Conservation (phyloP, 1,139 yeast genomes). For the Taphrina betulina region DNA sequence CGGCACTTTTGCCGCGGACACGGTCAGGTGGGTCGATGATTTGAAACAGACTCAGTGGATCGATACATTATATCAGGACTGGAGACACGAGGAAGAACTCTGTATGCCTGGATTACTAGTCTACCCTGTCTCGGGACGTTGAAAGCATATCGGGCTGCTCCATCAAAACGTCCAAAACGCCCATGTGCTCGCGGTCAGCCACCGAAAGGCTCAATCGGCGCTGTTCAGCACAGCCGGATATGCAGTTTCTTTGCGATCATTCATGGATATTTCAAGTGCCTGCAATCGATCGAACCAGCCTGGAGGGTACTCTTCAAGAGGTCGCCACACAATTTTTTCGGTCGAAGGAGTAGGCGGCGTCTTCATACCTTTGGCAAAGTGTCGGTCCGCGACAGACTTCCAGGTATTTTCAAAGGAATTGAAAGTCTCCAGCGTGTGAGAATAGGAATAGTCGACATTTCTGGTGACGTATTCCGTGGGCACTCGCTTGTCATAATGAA, state of each 20-base stretch:
- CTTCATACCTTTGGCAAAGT: conserved; percentile 9
- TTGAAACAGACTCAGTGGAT: conserved; percentile 5
- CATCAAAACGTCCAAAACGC: too few relatives aligned
- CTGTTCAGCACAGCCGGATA: too few relatives aligned
- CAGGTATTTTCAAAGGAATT: conserved; percentile 11
- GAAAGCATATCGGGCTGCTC: too few relatives aligned
- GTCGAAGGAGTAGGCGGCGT: neutral
- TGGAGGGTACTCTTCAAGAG: conserved; percentile 3
- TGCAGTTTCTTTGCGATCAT: too few relatives aligned
- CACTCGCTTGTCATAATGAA: conserved; percentile 1
- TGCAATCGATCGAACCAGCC: conserved; percentile 15
- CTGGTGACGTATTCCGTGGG: conserved; percentile 19
- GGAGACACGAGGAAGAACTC: conserved; percentile 1
- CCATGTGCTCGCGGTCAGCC: too few relatives aligned
- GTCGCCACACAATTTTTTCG: neutral
- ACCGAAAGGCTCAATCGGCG: too few relatives aligned
- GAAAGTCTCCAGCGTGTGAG: conserved; percentile 15
- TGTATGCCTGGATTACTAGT: conserved; percentile 20
- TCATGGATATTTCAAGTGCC: conserved; percentile 6
- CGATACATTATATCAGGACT: conserved; percentile 13
- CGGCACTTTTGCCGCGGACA: conserved; percentile 10
- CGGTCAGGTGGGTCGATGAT: conserved; percentile 5
- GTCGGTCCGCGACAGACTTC: conserved; percentile 1
- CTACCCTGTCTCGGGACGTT: conserved; percentile 24
- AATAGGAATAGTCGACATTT: conserved; percentile 11